Percentiles rank a stretch among this genome's conserved stretches.
Evolutionary conservation across 768 basidiomycete genomes (phyloP).

Genomic region (Lactarius psammicola): DNA sequence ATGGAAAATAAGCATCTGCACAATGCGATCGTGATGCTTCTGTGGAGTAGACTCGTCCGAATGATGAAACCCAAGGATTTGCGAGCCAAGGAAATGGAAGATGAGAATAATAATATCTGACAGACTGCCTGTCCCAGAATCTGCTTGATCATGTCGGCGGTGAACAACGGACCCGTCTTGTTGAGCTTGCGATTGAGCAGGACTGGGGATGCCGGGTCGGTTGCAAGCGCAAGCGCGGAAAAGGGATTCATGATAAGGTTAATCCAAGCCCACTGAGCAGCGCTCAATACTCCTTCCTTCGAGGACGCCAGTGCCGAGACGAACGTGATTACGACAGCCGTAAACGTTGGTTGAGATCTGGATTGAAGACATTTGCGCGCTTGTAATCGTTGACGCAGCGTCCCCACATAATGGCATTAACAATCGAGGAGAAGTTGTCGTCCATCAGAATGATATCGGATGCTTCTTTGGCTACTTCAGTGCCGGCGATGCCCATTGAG

Average conservation of each 20-base stretch:
- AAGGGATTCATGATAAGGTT: constrained; percentile 99
- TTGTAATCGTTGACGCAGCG: constrained; percentile 96
- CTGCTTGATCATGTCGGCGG: constrained; percentile 95
- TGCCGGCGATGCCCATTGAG: constrained; percentile 94
- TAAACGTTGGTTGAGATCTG: constrained; percentile 92
- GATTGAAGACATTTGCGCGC: constrained; percentile 97
- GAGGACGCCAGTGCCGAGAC: constrained; percentile 81
- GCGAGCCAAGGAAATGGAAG: constrained; percentile 80
- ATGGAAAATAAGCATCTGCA: constrained; percentile 93
- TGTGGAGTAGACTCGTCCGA: constrained; percentile 34
- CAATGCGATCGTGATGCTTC: constrained; percentile 43
- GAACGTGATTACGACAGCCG: constrained; percentile 92
- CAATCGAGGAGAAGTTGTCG: constrained; percentile 94
- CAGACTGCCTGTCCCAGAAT: constrained; percentile 87
- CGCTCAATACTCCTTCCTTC: constrained; percentile 78
- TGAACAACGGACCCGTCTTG: constrained; percentile 82
- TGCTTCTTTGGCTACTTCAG: too few species aligned
- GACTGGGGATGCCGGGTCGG: constrained; percentile 82
- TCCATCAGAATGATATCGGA: too few species aligned
- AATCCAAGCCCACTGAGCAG: constrained; percentile 97
- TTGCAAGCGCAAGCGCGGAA: constrained; percentile 94
- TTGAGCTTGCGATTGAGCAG: constrained; percentile 90
- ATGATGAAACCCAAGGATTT: constrained; percentile 62
- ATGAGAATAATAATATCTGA: constrained; percentile 81
- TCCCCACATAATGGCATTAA: constrained; percentile 98